Conservation (phyloP, 23 red algal genomes). For the Chondrus crispus region DNA sequence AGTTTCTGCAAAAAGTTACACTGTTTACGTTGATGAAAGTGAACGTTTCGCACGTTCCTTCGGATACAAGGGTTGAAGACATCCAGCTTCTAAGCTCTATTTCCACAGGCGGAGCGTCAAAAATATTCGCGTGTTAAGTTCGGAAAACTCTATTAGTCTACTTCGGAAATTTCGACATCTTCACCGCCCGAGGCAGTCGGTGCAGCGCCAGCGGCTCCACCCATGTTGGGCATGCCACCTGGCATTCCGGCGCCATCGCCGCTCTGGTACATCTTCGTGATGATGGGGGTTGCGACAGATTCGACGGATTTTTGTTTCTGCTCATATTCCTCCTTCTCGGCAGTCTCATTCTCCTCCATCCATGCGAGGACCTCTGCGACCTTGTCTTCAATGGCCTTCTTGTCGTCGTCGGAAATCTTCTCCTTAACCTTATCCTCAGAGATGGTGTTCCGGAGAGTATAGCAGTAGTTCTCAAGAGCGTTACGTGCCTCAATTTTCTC, state of each 20-base stretch:
- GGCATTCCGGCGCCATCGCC: constrained; percentile 87
- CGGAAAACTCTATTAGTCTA: too few relatives aligned
- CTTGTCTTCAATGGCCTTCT: constrained; percentile 79
- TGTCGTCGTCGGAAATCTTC: constrained; percentile 85
- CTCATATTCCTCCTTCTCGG: constrained; percentile 90
- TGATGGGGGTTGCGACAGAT: constrained; percentile 85
- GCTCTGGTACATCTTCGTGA: constrained; percentile 95
- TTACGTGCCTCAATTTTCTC: constrained; percentile 88
- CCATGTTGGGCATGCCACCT: constrained; percentile 18
- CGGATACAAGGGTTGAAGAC: too few relatives aligned
- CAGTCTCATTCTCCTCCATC: constrained; percentile 87
- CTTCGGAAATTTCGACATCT: constrained; percentile 61
- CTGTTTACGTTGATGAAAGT: too few relatives aligned
- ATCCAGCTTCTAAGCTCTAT: too few relatives aligned
- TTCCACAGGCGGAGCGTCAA: too few relatives aligned
- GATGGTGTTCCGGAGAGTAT: constrained; percentile 75
- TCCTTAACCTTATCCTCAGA: constrained; percentile 86
- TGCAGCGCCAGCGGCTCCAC: background rate
- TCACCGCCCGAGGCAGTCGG: constrained; percentile 16
- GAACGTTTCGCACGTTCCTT: too few relatives aligned
- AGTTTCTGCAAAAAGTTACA: too few relatives aligned
- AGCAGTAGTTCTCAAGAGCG: constrained; percentile 90
- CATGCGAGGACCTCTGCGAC: constrained; percentile 85
- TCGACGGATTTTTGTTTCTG: constrained; percentile 93
- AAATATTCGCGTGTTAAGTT: too few relatives aligned